phyloP scores from a whole-genome alignment of 2,329 filamentous ascomycete genomes.

The Colletotrichum acutatum region DNA sequence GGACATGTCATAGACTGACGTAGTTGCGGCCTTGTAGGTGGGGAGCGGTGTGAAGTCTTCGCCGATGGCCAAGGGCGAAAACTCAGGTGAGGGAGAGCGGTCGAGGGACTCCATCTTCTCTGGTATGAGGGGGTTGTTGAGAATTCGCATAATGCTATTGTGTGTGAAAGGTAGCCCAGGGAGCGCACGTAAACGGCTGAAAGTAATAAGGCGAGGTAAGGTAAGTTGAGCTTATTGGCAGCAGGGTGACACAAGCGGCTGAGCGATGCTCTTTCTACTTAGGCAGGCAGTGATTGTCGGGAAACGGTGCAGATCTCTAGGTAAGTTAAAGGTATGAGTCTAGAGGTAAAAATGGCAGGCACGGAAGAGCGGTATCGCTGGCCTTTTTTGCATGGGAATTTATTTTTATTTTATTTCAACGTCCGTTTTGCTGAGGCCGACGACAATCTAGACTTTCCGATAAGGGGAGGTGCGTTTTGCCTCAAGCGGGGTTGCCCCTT shows the following conservation, averaged over 20 bases:
- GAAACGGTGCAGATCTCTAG: neutral
- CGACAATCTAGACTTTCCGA: conserved; percentile 36
- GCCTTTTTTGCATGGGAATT: conserved; percentile 7
- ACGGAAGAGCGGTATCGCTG: conserved; percentile 30
- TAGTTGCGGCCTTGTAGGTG: conserved; percentile 65
- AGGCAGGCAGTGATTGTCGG: conserved; percentile 1
- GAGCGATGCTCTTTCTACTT: neutral
- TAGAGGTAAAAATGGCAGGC: neutral
- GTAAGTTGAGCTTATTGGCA: neutral
- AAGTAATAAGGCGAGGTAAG: neutral
- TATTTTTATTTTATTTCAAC: conserved; percentile 6
- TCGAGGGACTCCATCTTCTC: conserved; percentile 21
- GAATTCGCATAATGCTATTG: conserved; percentile 31
- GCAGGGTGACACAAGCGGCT: neutral
- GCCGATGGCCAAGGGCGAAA: conserved; percentile 62
- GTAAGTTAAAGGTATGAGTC: neutral
- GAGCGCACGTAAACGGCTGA: neutral
- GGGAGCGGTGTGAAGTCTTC: conserved; percentile 70
- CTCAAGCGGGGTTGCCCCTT: conserved; percentile 35
- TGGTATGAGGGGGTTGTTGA: conserved; percentile 31
- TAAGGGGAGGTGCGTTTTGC: conserved; percentile 33
- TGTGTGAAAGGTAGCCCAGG: neutral
- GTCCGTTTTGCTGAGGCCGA: conserved; percentile 9
- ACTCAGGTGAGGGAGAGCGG: conserved; percentile 57
- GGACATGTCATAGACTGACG: conserved; percentile 72